These are phyloP conservation scores for Aaosphaeria arxii DNA, from an alignment of 2,329 filamentous ascomycete genomes.

Conservation along the genomic window DNA sequence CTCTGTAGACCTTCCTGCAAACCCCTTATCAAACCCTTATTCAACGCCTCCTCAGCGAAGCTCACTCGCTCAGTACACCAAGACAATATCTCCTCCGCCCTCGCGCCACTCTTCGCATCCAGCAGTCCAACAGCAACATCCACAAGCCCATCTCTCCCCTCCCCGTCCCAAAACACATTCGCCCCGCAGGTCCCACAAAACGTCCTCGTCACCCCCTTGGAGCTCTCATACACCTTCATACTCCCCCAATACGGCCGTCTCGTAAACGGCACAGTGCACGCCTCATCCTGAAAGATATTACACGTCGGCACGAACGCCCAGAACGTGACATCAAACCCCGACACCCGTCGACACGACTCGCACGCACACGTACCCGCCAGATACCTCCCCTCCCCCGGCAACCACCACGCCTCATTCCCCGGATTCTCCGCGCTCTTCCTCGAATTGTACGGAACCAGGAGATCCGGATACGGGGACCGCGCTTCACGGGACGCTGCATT, in stretches of 20 bases:
- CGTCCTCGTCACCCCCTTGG: constrained; percentile 45
- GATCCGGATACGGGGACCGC: constrained; percentile 43
- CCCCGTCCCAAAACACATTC: constrained; percentile 44
- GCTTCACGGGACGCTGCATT: constrained; percentile 21
- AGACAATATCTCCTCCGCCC: constrained; percentile 43
- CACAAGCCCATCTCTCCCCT: constrained; percentile 33
- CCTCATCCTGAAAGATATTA: constrained; percentile 36
- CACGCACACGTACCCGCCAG: constrained; percentile 46
- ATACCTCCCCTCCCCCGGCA: constrained; percentile 36
- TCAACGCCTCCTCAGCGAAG: constrained; percentile 30
- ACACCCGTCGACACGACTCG: constrained; percentile 44
- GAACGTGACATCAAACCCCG: constrained; percentile 44
- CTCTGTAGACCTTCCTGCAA: constrained; percentile 29
- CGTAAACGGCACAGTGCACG: constrained; percentile 10
- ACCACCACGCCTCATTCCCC: constrained; percentile 19
- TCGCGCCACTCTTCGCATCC: constrained; percentile 41
- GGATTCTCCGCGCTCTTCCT: constrained; percentile 8
- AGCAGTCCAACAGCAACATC: constrained; percentile 48
- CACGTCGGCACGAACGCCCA: constrained; percentile 46
- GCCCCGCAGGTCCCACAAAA: constrained; percentile 50
- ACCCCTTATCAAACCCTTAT: constrained; percentile 36
- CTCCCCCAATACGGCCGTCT: constrained; percentile 34
- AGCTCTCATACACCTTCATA: constrained; percentile 43
- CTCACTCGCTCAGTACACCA: constrained; percentile 42
- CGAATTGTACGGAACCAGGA: constrained; percentile 15